phyloP scores from a whole-genome alignment of 345 rosid species.

The Dovyalis caffra region DNA sequence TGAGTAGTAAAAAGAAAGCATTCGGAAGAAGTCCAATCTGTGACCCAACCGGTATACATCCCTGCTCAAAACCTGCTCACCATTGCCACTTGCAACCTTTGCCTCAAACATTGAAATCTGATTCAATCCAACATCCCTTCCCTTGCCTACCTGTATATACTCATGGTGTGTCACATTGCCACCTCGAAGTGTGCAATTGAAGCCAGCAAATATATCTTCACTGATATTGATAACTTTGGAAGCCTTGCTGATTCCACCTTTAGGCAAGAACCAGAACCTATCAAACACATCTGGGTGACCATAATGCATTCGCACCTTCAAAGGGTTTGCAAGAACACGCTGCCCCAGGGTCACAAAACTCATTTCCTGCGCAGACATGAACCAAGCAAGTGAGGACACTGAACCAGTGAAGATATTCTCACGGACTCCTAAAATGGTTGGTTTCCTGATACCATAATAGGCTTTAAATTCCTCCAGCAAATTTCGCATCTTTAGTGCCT shows the following conservation, averaged over 20 bases:
- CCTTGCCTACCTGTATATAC: conserved; percentile 91
- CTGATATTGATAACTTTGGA: conserved; percentile 81
- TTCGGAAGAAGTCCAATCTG: conserved; percentile 81
- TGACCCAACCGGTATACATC: conserved; percentile 89
- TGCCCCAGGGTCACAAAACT: too few relatives aligned
- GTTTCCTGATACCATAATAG: conserved; percentile 71
- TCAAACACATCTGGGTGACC: too few relatives aligned
- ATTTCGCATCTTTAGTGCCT: conserved; percentile 92
- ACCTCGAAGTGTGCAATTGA: conserved; percentile 83
- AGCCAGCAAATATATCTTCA: conserved; percentile 95
- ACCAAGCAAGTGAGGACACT: conserved; percentile 91
- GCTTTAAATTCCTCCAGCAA: conserved; percentile 75
- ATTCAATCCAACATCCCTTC: conserved; percentile 88
- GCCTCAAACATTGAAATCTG: conserved; percentile 88
- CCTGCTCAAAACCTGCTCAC: conserved; percentile 89
- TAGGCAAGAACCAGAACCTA: conserved; percentile 84
- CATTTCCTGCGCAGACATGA: too few relatives aligned
- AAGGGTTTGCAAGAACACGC: too few relatives aligned
- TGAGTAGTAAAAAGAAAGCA: conserved; percentile 75
- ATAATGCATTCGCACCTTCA: too few relatives aligned
- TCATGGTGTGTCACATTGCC: conserved; percentile 96
- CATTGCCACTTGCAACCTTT: conserved; percentile 90
- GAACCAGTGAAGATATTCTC: conserved; percentile 92
- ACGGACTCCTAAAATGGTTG: conserved; percentile 86
- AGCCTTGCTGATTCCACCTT: conserved; percentile 94